phyloP scores from a whole-genome alignment of 2,329 filamentous ascomycete species.

The Curvularia sp. region DNA sequence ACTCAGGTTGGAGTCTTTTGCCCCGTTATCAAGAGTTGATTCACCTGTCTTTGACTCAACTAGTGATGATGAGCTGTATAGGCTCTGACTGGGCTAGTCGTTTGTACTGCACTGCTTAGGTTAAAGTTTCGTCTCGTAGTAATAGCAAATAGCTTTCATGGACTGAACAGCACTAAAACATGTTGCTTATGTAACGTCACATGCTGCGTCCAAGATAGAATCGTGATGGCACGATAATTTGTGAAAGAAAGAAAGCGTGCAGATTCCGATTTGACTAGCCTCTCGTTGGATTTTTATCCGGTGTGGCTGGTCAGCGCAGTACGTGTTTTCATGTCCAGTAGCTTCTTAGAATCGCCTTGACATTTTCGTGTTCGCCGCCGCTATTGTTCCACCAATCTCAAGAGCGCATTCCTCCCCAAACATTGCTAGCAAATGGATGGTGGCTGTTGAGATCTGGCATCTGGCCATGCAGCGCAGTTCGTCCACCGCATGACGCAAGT shows the following conservation, averaged over 20 bases:
- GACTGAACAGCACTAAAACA: not conserved
- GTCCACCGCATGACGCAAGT: constrained; percentile 13
- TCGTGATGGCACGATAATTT: not conserved
- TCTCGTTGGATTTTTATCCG: not conserved
- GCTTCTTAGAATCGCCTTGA: not conserved
- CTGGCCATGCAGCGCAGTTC: not conserved
- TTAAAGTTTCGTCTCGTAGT: not conserved
- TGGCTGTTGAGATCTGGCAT: constrained; percentile 8
- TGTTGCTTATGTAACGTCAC: constrained; percentile 2
- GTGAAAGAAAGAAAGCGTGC: not conserved
- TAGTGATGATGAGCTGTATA: not conserved
- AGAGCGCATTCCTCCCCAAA: not conserved
- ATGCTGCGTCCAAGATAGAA: not conserved
- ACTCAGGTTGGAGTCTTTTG: not conserved
- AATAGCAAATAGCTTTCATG: not conserved
- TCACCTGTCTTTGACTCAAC: not conserved
- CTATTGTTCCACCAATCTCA: constrained; percentile 19
- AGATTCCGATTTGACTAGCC: not conserved
- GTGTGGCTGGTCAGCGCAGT: not conserved
- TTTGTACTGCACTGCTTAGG: not conserved
- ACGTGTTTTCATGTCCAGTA: not conserved
- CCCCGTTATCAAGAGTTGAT: not conserved
- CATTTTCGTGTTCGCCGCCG: constrained; percentile 8
- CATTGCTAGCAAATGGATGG: constrained; percentile 3
- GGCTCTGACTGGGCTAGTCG: not conserved